These are phyloP conservation scores for Aspergillus conjunctus DNA, from an alignment of 495 filamentous ascomycete genomes.

Conservation along the genomic window DNA sequence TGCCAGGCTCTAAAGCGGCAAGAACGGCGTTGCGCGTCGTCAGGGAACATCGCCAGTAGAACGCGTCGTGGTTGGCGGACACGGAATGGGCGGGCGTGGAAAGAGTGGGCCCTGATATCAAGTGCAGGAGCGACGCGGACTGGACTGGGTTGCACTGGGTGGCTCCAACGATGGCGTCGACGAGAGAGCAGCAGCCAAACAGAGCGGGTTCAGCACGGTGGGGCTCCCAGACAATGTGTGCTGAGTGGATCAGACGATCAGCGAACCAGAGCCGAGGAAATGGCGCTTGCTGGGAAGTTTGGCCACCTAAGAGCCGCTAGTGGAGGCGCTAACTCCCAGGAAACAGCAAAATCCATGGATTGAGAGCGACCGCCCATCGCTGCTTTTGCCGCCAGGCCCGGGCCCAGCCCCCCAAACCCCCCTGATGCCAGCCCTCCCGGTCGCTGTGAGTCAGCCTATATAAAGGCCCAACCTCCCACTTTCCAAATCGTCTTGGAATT, in stretches of 20 bases:
- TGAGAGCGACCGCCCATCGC: conserved; percentile 34
- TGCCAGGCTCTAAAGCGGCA: conserved; percentile 45
- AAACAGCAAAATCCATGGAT: conserved; percentile 42
- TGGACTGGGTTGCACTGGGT: conserved; percentile 33
- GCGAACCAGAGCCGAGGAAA: conserved; percentile 25
- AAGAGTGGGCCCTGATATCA: conserved; percentile 28
- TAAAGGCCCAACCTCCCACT: conserved; percentile 52
- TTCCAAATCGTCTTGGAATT: conserved; percentile 34
- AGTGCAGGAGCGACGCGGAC: conserved; percentile 38
- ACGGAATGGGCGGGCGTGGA: conserved; percentile 16
- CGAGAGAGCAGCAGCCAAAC: conserved; percentile 36
- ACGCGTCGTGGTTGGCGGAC: conserved; percentile 38
- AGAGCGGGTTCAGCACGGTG: conserved; percentile 23
- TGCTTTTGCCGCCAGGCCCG: conserved; percentile 43
- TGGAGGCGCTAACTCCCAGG: conserved; percentile 24
- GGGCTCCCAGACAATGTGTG: conserved; percentile 26
- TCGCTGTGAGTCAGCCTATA: conserved; percentile 49
- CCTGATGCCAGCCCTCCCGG: conserved; percentile 36
- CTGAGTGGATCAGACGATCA: conserved; percentile 25
- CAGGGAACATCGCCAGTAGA: conserved; percentile 32
- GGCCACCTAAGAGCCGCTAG: conserved; percentile 33
- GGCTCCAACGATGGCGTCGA: conserved; percentile 37
- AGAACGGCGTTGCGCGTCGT: conserved; percentile 37
- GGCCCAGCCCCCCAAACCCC: conserved; percentile 39
- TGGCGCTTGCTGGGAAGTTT: conserved; percentile 26